Evolutionary conservation across 1,139 yeast species (phyloP).

Genomic region (Yamadazyma triangularis): DNA sequence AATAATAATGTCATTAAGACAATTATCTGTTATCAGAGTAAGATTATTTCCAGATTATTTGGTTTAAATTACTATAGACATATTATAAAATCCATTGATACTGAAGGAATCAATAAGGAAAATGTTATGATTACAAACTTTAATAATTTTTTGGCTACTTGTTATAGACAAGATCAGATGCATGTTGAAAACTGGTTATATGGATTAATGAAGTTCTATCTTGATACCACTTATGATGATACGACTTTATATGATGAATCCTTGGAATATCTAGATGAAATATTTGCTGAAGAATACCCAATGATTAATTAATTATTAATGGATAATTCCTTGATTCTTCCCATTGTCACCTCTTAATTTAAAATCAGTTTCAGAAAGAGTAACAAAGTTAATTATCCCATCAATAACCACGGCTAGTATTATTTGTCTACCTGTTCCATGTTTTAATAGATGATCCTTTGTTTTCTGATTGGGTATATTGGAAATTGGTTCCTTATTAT

Average conservation of each 20-base stretch:
- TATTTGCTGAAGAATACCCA: constrained; percentile 3
- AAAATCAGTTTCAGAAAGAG: constrained; percentile 58
- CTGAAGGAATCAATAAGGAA: not conserved
- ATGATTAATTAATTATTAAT: constrained; percentile 3
- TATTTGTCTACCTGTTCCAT: constrained; percentile 47
- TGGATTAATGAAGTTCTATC: constrained; percentile 7
- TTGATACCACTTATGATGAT: constrained; percentile 2
- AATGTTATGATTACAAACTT: constrained; percentile 8
- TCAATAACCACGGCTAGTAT: constrained; percentile 66
- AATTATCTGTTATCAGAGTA: constrained; percentile 10
- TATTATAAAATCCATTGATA: constrained; percentile 2
- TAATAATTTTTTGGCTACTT: constrained; percentile 10
- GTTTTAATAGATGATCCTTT: constrained; percentile 25
- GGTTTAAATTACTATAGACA: constrained; percentile 7
- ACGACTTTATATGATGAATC: constrained; percentile 5
- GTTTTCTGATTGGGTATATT: constrained; percentile 7
- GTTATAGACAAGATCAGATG: constrained; percentile 7
- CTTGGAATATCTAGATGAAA: constrained; percentile 2
- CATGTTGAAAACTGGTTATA: constrained; percentile 9
- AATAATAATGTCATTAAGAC: constrained; percentile 10
- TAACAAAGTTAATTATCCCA: constrained; percentile 62
- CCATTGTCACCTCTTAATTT: constrained; percentile 20
- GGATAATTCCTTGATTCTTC: constrained; percentile 8
- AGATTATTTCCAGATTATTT: constrained; percentile 7
- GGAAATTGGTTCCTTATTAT: constrained; percentile 1